A percentile compares a stretch with the other conserved stretches of the same genome.
Conservation (phyloP, 805 yeast genomes). For the Candida palmyrensis region DNA sequence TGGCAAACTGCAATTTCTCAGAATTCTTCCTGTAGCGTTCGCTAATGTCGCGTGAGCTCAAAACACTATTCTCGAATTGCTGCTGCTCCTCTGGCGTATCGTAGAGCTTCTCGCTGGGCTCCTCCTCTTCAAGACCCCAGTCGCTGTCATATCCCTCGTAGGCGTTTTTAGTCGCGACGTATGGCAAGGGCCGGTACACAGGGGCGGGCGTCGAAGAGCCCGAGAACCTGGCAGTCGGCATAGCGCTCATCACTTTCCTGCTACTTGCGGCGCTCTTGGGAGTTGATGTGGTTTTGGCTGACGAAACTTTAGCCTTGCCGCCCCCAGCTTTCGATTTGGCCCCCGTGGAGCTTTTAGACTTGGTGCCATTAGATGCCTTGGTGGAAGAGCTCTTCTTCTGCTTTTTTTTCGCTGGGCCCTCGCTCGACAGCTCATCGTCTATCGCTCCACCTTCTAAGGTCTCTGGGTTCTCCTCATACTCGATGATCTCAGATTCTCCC, state of each 20-base stretch:
- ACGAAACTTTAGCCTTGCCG: constrained; percentile 4
- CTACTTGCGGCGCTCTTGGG: constrained; percentile 5
- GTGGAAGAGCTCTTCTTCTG: background rate
- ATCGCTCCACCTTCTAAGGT: constrained; percentile 11
- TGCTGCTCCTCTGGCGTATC: constrained; percentile 21
- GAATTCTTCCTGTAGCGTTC: background rate
- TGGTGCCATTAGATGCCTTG: constrained; percentile 7
- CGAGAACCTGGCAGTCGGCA: constrained; percentile 3
- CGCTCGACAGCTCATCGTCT: constrained; percentile 11
- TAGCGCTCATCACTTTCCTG: constrained; percentile 1
- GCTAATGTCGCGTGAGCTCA: constrained; percentile 11
- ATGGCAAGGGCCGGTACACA: constrained; percentile 6
- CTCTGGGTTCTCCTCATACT: constrained; percentile 7
- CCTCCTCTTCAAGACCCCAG: constrained; percentile 40
- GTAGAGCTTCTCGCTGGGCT: constrained; percentile 9
- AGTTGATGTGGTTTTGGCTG: constrained; percentile 1
- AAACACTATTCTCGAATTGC: constrained; percentile 19
- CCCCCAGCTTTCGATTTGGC: background rate
- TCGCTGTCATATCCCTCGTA: constrained; percentile 29
- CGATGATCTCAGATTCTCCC: constrained; percentile 38
- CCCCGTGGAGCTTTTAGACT: constrained; percentile 6
- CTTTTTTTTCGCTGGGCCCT: constrained; percentile 10
- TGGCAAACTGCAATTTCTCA: background rate
- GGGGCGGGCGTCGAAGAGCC: constrained; percentile 4
- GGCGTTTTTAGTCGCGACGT: background rate